Base-by-base conservation (phyloP, 1,139 yeast species). In the Tardiomyces depauwii region DNA sequence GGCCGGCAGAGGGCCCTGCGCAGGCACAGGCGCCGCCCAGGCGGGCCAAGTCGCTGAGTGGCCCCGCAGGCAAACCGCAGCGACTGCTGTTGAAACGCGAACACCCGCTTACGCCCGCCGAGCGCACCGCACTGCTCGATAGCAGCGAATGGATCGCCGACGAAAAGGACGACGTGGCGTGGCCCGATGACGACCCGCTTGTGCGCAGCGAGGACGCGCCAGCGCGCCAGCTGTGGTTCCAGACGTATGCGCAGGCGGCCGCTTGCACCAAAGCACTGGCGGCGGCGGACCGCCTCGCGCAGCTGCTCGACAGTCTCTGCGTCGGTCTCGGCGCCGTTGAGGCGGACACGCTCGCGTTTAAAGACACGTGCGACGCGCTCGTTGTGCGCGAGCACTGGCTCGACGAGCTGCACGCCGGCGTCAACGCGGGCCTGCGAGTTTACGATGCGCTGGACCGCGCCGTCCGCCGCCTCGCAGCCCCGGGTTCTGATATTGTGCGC, bases 391-490 rank as follows among this genome's bases (percentile, higher is more conserved):
- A 36, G 12, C 39, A 36, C 13, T 16, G 39, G 19, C 19, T 36
- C 11, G 39, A 36, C 39, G 13, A n/a, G 19, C 39, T 36, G 18
- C 11, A 23, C 36, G 14, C 14, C n/a, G 76, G 77, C 5, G 68
- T 89, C 19, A 73, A 76, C 36, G 52, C 58, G 0, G 73, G 79
- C 46, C 70, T 89, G 49, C 65, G 68, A 40, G 72, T 79, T 47
- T 88, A 86, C 59, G 88, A 83, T 50, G 72, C 76, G 25, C 67
- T 89, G 48, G 95, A 87, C 46, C 68, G 74, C 3, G 80, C 87
- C 28, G 82, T 86, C 19, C 73, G 79, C 49, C 72, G 73, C 42
- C 70, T 91, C 50, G 82, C 88, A 51, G 76, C 78, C 21, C 85
- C 87, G 2, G 86, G 86, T 1, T 76, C 82, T 27, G 73, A 72